A percentile compares a stretch with the other conserved stretches of the same genome.
Conservation (phyloP, 352 stramenopile genomes). For the Pythium brassicae region DNA sequence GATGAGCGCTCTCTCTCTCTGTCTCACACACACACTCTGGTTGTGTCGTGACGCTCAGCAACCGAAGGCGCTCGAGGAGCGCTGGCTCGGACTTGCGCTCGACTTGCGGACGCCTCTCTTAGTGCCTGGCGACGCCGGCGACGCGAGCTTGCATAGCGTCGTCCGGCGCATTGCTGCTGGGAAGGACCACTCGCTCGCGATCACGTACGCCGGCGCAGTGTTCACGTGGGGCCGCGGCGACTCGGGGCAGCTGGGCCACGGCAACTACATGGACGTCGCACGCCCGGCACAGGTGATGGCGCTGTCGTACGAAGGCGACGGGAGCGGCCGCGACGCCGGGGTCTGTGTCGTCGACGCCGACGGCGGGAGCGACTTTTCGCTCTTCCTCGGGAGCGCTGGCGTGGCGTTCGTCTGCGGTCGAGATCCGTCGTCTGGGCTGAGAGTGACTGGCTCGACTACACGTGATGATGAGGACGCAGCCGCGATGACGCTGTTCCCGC, state of each 20-base stretch:
- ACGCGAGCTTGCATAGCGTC: conserved; percentile 15
- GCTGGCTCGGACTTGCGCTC: conserved; percentile 39
- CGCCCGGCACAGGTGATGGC: conserved; percentile 59
- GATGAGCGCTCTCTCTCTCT: not conserved
- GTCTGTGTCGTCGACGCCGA: conserved; percentile 24
- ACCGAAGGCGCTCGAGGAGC: conserved; percentile 28
- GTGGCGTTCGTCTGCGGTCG: conserved; percentile 28
- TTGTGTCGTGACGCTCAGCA: conserved; percentile 23
- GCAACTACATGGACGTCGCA: conserved; percentile 52
- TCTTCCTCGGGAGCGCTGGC: conserved; percentile 32
- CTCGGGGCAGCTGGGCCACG: conserved; percentile 60
- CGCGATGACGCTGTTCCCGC: conserved; percentile 21
- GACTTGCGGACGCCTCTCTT: conserved; percentile 20
- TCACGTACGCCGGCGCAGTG: conserved; percentile 44
- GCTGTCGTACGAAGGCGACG: conserved; percentile 19
- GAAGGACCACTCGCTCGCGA: conserved; percentile 58
- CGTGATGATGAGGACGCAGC: not conserved
- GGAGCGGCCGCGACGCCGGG: not conserved
- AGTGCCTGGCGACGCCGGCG: conserved; percentile 17
- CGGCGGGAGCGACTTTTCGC: conserved; percentile 33
- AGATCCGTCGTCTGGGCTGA: conserved; percentile 24
- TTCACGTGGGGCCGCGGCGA: conserved; percentile 73
- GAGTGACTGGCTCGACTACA: not conserved
- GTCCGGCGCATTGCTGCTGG: conserved; percentile 60
- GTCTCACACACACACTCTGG: no score